A percentile compares a stretch with the other conserved stretches of the same genome.
Conservation (phyloP, 208 protist genomes). For the Trypanosoma grayi region DNA sequence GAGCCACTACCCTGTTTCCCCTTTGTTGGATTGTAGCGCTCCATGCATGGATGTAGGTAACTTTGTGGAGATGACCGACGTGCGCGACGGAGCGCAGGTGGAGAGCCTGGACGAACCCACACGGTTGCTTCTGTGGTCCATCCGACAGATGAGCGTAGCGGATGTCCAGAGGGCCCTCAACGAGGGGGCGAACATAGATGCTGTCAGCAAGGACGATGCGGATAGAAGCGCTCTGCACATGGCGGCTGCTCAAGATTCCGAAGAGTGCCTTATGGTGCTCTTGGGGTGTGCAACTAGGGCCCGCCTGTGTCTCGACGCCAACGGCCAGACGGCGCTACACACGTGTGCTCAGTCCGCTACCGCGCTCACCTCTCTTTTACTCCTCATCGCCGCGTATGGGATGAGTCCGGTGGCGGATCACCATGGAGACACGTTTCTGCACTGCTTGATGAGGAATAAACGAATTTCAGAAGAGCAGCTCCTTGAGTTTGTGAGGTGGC, state of each 20-base stretch:
- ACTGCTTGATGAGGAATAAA: constrained; percentile 46
- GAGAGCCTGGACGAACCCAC: not conserved
- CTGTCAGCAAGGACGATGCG: not conserved
- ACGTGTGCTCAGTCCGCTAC: constrained; percentile 22
- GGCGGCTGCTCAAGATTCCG: constrained; percentile 21
- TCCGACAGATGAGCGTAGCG: constrained; percentile 18
- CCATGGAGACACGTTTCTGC: constrained; percentile 54
- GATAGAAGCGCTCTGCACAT: constrained; percentile 45
- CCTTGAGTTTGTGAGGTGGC: constrained; percentile 37
- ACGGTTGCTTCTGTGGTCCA: constrained; percentile 14
- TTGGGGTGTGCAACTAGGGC: constrained; percentile 20
- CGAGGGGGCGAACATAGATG: constrained; percentile 25
- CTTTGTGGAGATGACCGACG: not conserved
- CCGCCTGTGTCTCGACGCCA: constrained; percentile 25
- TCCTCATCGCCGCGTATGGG: constrained; percentile 59
- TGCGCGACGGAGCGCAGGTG: not conserved
- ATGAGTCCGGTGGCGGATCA: constrained; percentile 11
- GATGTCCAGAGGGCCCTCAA: constrained; percentile 15
- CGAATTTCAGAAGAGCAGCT: constrained; percentile 19
- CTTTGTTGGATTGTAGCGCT: too few species aligned
- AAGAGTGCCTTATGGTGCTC: constrained; percentile 47
- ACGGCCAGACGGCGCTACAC: constrained; percentile 56
- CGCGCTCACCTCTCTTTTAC: constrained; percentile 28
- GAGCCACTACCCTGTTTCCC: too few species aligned
- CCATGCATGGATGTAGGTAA: not conserved